phyloP scores from a whole-genome alignment of 1,284 basidiomycete species.

The Sutorius eximius region DNA sequence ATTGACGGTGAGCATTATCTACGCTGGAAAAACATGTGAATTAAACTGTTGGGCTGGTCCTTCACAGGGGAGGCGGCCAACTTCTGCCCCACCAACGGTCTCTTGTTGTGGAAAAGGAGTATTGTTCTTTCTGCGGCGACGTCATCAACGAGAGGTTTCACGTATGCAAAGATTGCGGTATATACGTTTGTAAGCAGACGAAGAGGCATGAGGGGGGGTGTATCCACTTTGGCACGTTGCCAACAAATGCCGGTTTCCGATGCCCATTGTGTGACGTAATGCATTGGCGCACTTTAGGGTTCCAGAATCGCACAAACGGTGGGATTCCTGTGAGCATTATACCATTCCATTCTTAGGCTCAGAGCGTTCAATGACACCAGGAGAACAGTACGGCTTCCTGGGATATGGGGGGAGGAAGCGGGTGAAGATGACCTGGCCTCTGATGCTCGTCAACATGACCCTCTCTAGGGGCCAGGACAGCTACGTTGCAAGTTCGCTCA shows the following conservation, averaged over 20 bases:
- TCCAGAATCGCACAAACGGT: too few species aligned
- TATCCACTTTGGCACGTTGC: not conserved
- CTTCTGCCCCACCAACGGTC: too few species aligned
- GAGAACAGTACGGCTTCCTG: not conserved
- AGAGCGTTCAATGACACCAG: too few species aligned
- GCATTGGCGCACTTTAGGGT: not conserved
- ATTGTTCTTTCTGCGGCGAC: not conserved
- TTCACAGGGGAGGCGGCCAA: too few species aligned
- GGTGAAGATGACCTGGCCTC: conserved; percentile 1
- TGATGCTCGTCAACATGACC: not conserved
- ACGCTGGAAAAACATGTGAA: too few species aligned
- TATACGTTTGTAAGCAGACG: not conserved
- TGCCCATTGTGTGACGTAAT: not conserved
- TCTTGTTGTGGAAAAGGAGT: not conserved
- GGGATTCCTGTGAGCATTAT: too few species aligned
- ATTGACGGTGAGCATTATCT: too few species aligned
- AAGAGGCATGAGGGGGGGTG: not conserved
- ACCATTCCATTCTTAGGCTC: too few species aligned
- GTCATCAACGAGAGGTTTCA: not conserved
- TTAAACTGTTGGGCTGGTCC: too few species aligned
- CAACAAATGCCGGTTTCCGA: too few species aligned
- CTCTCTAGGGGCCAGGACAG: not conserved
- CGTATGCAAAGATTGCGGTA: not conserved
- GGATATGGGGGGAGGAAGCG: not conserved
- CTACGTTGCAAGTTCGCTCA: not conserved